Base-by-base conservation (phyloP, 106 monocot genomes). In the Chionographis japonica region DNA sequence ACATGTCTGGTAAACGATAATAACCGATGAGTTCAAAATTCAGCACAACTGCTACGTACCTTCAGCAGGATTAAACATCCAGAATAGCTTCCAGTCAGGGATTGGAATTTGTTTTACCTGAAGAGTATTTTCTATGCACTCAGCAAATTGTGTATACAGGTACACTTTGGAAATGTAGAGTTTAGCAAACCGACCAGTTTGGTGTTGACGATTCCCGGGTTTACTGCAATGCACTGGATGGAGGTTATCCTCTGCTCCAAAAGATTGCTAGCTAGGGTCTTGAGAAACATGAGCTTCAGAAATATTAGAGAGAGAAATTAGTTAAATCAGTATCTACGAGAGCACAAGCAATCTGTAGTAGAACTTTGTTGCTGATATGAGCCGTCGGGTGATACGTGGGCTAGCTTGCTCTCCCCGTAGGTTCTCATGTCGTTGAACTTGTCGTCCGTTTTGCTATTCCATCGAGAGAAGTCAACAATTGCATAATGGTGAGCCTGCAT, bases 401-500 rank as follows among this genome's bases (percentile, higher is more conserved):
- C 68, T 55, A 68, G 68, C 37, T 68, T 68, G 56, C 68, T 68
- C 42, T 68, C 68, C 19, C 68, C 68, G 17, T 68, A 68, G 8
- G 68, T 40, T 57, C 18, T 68, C 20, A 56, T 56, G 12, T 19
- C 68, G 11, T 42, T 57, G 42, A 56, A 68, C 8, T 56, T 37
- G 14, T 57, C 56, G 1, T 68, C 35, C 17, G 43, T 57, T 57
- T 41, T 68, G 19, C 57, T 52, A 2, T 17, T 68, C 68, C 68
- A 68, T n/a, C 40, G 56, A 37, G 40, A 12, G 9, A 56, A 56
- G 19, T 57, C 68, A 6, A 68, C 18, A 3, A 43, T 11, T n/a
- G 68, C 68, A 68, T 56, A 68, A 41, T 68, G 57, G 68, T 68
- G 68, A 56, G 56, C 55, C 68, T 68, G 68, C 56, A 68, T 18